Base-by-base conservation (phyloP, 306 rosid genomes). In the Pyrus bretschneideri region DNA sequence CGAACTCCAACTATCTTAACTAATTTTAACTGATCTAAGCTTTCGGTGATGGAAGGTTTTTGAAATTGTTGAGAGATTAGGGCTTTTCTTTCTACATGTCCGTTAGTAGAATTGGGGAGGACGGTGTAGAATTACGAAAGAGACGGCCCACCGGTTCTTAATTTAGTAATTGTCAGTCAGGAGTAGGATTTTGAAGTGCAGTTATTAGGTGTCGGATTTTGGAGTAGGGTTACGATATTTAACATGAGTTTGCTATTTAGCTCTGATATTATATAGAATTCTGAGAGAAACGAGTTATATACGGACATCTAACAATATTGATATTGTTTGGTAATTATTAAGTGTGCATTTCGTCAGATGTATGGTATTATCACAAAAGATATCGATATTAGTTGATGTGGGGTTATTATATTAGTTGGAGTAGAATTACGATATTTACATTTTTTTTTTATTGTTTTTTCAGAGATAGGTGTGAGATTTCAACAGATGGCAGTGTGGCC, bases 301-400 rank as follows among this genome's bases (percentile, higher is more conserved):
- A 2, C 0, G 42, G 0, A 38, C 0, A 1, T 38, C 2, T 38
- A 38, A 38, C 2, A 7, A 38, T 38, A 38, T 0, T 0, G 9
- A 1, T 7, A 38, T 0, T 38, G 0, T 0, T 7, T 38, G 0
- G 2, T 35, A 35, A 6, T 6, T 35, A 6, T 0, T 6, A 35
- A 0, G 0, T 38, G 0, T 0, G 2, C 0, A 7, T 2, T 38
- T 2, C 10, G 0, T 38, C 9, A 38, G 0, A 38, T 38, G 42
- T 7, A 38, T 0, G 0, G 0, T 38, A 0, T 38, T 38, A 38
- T 7, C 9, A 7, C 2, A 38, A 38, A 7, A 38, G 0, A 38
- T 0, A 6, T 38, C 2, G 2, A 38, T 38, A 0, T 38, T 7
- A 38, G 0, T 38, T 38, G 2, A 0, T 0, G 0, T 38, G 2